Conservation (phyloP, 495 filamentous ascomycete species). For the Pyronema domesticum region DNA sequence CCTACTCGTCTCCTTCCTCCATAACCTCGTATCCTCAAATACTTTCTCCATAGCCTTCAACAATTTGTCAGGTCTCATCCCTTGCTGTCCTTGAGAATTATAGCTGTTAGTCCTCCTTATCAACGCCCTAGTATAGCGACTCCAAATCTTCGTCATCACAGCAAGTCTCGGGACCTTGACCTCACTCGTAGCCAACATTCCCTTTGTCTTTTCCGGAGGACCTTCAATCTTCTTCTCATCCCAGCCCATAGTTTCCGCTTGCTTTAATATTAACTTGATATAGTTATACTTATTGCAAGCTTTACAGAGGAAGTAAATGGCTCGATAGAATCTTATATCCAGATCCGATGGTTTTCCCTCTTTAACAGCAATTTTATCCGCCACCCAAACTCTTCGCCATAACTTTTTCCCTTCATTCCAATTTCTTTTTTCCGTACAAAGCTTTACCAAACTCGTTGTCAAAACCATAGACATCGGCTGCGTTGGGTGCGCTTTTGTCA, state of each 20-base stretch:
- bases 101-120: neutral
- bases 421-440: slow-evolving; percentile 13
- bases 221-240: neutral
- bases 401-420: slow-evolving; percentile 13
- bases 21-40: neutral
- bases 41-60: neutral
- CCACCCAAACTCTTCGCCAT: neutral
- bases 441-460: slow-evolving; percentile 11
- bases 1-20: neutral
- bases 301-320: slow-evolving; percentile 15
- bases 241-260: slow-evolving; percentile 10
- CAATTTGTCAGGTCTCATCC: neutral
- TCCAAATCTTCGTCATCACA: neutral
- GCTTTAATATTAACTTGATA: slow-evolving; percentile 1
- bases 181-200: slow-evolving; percentile 2
- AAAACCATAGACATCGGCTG: slow-evolving; percentile 5
- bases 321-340: slow-evolving; percentile 13
- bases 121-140: neutral
- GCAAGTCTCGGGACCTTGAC: slow-evolving; percentile 1
- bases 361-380: neutral
- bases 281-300: slow-evolving; percentile 5
- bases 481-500: slow-evolving; percentile 13
- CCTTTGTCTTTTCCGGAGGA: slow-evolving; percentile 14
- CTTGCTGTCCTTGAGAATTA: neutral
- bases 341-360: neutral